Evolutionary conservation across 345 rosid genomes (phyloP).

Genomic region (Lepidium didymum): DNA sequence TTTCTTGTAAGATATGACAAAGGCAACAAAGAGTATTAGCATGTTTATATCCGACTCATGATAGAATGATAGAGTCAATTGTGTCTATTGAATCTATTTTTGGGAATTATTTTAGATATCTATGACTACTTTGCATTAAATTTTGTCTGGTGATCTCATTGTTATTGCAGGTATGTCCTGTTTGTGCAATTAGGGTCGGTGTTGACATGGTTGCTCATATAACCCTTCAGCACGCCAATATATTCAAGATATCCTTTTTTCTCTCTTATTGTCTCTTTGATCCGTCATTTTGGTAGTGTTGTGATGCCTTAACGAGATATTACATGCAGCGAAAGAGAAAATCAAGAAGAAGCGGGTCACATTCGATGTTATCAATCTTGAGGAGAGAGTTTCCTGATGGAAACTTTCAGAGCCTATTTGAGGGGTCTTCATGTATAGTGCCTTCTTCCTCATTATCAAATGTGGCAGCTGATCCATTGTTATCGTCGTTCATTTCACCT

Average conservation of each 20-base stretch:
- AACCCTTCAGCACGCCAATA: conserved; percentile 79
- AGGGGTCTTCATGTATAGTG: conserved; percentile 56
- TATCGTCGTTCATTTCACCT: conserved; percentile 86
- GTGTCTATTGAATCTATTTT: not conserved
- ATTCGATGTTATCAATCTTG: conserved; percentile 69
- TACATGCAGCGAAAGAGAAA: conserved; percentile 90
- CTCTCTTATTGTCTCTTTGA: not conserved
- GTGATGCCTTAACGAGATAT: conserved; percentile 46
- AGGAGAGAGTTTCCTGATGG: conserved; percentile 86
- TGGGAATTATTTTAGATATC: not conserved
- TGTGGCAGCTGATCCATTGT: conserved; percentile 76
- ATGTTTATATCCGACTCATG: not conserved
- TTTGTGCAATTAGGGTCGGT: conserved; percentile 83
- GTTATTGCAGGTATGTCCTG: conserved; percentile 78
- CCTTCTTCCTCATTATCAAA: conserved; percentile 45
- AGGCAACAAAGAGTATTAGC: not conserved
- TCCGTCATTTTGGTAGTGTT: not conserved
- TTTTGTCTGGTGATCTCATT: not conserved
- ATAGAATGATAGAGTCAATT: not conserved
- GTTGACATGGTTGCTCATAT: conserved; percentile 97
- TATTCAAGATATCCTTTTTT: conserved; percentile 86
- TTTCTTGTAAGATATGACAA: not conserved
- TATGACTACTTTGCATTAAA: not conserved
- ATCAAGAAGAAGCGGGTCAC: conserved; percentile 68
- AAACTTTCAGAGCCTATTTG: conserved; percentile 71